phyloP scores from a whole-genome alignment of 441 rosid genomes.

The Codiaeum variegatum region DNA sequence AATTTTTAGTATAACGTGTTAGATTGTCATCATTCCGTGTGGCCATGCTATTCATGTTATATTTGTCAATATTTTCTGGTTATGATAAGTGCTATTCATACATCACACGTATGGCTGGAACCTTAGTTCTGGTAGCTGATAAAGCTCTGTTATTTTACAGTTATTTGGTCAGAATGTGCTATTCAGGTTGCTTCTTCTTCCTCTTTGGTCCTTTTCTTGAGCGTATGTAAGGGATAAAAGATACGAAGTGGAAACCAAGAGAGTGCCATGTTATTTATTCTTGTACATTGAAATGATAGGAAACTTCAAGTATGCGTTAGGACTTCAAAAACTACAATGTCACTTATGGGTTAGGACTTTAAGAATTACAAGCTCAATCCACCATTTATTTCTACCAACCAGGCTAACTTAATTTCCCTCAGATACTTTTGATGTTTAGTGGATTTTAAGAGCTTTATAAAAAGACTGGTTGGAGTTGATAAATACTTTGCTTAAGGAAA shows the following conservation, averaged over 20 bases:
- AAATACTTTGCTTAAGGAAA: not conserved
- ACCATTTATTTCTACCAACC: not conserved
- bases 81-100: not conserved
- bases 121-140: not conserved
- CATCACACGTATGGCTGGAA: not conserved
- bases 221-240: not conserved
- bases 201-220: not conserved
- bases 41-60: slow-evolving; percentile 4
- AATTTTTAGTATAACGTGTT: not conserved
- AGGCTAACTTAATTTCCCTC: not conserved
- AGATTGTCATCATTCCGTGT: not conserved
- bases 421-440: not conserved
- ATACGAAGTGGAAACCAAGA: not conserved
- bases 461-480: not conserved
- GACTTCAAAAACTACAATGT: not conserved
- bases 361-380: not conserved
- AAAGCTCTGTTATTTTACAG: not conserved
- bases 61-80: not conserved
- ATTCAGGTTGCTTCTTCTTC: not conserved
- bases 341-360: not conserved
- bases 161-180: slow-evolving; percentile 11
- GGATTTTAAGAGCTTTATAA: not conserved
- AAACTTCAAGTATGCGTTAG: not conserved
- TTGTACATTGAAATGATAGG: not conserved
- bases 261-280: not conserved